phyloP scores from a whole-genome alignment of 768 basidiomycete species.

The Rhodosporidiobolus sp. region DNA sequence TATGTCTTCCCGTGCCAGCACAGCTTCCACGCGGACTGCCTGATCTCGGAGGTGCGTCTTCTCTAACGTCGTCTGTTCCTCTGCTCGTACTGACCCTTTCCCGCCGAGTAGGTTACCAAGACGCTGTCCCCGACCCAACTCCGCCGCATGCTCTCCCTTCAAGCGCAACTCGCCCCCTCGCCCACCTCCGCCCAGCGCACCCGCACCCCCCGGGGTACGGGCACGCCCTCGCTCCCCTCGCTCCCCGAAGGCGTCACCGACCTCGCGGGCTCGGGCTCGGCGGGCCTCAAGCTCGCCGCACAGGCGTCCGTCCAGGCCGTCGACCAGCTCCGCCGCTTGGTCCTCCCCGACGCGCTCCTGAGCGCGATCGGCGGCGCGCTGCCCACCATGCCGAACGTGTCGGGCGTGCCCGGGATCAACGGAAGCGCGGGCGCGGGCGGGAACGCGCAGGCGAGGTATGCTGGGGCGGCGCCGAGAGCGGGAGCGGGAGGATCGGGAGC shows the following conservation, averaged over 20 bases:
- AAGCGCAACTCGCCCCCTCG: conserved; percentile 70
- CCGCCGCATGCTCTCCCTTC: conserved; percentile 78
- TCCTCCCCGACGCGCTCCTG: conserved; percentile 88
- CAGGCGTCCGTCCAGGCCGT: conserved; percentile 42
- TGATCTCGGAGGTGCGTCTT: conserved; percentile 78
- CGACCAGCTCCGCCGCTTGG: conserved; percentile 83
- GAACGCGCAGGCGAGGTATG: conserved; percentile 4
- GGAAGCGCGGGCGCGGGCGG: conserved; percentile 6
- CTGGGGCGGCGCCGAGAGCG: conserved; percentile 13
- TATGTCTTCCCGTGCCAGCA: conserved; percentile 99
- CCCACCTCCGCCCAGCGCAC: neutral
- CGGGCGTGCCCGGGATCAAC: conserved; percentile 15
- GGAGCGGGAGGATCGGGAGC: conserved; percentile 55
- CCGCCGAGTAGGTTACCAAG: conserved; percentile 72
- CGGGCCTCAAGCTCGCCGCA: conserved; percentile 42
- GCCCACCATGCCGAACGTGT: conserved; percentile 25
- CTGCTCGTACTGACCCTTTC: neutral
- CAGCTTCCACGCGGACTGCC: conserved; percentile 93
- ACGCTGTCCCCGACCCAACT: conserved; percentile 77
- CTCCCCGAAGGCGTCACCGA: no score
- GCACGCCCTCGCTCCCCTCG: conserved; percentile 9
- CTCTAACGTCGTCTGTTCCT: conserved; percentile 8
- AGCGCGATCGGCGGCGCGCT: conserved; percentile 62
- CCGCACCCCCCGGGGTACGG: conserved; percentile 10
- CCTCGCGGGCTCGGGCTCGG: conserved; percentile 24